These are phyloP conservation scores for Daedalea quercina DNA, from an alignment of 768 basidiomycete genomes.

Conservation along the genomic window DNA sequence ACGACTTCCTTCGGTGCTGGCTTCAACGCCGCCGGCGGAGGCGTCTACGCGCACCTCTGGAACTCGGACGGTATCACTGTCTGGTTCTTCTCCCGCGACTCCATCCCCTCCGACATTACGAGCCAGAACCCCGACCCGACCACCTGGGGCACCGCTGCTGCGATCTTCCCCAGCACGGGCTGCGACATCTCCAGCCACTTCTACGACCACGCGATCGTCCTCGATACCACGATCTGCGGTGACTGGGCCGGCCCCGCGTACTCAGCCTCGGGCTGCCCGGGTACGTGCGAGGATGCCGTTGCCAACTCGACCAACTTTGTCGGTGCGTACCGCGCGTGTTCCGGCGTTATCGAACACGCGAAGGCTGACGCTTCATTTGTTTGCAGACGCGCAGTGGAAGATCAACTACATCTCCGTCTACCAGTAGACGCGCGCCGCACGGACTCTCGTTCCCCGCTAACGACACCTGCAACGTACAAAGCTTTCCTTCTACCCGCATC, in stretches of 20 bases:
- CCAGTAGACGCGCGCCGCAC: constrained; percentile 18
- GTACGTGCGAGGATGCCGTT: constrained; percentile 32
- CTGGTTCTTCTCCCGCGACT: constrained; percentile 38
- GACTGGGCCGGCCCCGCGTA: constrained; percentile 36
- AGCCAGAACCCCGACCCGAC: constrained; percentile 29
- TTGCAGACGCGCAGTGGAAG: constrained; percentile 46
- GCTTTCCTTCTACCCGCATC: neutral
- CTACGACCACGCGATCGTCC: constrained; percentile 29
- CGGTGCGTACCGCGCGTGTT: constrained; percentile 19
- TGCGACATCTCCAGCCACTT: constrained; percentile 33
- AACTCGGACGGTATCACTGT: constrained; percentile 35
- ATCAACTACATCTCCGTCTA: constrained; percentile 53
- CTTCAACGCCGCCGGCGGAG: constrained; percentile 38
- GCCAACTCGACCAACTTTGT: constrained; percentile 51
- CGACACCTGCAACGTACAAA: neutral
- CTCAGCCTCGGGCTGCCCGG: constrained; percentile 23
- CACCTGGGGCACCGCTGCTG: constrained; percentile 36
- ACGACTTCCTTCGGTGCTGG: constrained; percentile 32
- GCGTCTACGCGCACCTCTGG: constrained; percentile 36
- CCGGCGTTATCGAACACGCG: neutral
- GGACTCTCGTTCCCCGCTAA: neutral
- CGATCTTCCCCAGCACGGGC: constrained; percentile 27
- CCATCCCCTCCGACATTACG: constrained; percentile 31
- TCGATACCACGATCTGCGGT: constrained; percentile 38
- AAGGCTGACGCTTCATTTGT: constrained; percentile 3